Evolutionary conservation across 2,329 filamentous ascomycete species (phyloP).

Genomic region (Colletotrichum noveboracense): DNA sequence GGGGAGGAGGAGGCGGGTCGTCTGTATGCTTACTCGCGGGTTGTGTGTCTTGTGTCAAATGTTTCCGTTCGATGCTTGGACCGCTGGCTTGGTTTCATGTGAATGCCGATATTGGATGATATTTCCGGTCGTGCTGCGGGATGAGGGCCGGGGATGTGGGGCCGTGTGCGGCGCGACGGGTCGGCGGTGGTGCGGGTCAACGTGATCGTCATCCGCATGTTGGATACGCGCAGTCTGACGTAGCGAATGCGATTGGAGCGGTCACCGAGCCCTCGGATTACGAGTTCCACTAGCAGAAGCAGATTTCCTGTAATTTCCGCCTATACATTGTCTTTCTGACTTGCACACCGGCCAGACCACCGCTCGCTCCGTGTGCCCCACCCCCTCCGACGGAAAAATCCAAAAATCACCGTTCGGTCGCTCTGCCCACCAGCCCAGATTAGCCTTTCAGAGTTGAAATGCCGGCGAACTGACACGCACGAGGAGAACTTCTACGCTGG

Average conservation of each 20-base stretch:
- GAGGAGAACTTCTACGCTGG: neutral
- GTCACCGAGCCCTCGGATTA: neutral
- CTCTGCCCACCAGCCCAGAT: neutral
- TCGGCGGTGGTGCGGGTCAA: neutral
- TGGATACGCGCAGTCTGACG: neutral
- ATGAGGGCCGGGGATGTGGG: neutral
- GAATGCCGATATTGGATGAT: neutral
- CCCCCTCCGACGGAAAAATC: neutral
- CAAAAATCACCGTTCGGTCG: conserved; percentile 2
- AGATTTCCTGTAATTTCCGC: neutral
- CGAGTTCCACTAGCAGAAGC: neutral
- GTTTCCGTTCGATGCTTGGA: neutral
- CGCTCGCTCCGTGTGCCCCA: neutral
- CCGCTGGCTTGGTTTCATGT: neutral
- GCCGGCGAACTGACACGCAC: neutral
- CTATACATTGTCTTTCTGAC: neutral
- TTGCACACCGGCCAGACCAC: neutral
- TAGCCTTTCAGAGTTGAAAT: neutral
- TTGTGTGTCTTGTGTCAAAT: neutral
- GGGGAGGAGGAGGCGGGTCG: neutral
- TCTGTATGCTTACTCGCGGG: neutral
- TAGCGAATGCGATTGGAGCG: neutral
- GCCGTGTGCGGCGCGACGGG: neutral
- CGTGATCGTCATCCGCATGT: neutral
- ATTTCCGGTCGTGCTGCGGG: neutral